Conservation (phyloP, 768 basidiomycete genomes). For the Boletus barrowsii region DNA sequence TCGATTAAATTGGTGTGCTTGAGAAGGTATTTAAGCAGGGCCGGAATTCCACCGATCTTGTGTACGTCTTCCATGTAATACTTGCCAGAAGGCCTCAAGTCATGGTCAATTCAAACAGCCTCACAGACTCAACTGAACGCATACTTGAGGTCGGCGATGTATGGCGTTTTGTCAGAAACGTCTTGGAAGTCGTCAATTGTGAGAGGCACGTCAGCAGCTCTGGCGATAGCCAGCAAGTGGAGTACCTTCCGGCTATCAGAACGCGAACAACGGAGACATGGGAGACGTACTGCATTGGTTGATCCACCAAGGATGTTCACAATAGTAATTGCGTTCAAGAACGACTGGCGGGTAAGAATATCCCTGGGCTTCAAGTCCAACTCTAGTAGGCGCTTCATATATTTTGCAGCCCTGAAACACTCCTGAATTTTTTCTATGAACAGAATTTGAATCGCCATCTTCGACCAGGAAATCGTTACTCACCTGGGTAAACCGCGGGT, state of each 20-base stretch:
- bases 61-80: constrained; percentile 93
- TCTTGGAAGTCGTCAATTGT: constrained; percentile 85
- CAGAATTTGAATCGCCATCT: not conserved
- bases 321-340: constrained; percentile 81
- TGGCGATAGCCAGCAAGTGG: constrained; percentile 81
- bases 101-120: constrained; percentile 2
- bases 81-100: constrained; percentile 68
- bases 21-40: constrained; percentile 78
- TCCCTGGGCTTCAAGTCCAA: constrained; percentile 81
- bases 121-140: constrained; percentile 19
- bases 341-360: constrained; percentile 65
- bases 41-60: constrained; percentile 80
- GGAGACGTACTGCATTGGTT: constrained; percentile 69
- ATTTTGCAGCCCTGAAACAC: constrained; percentile 74
- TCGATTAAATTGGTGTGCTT: constrained; percentile 78
- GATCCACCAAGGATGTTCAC: constrained; percentile 82
- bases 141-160: constrained; percentile 78
- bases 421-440: constrained; percentile 74
- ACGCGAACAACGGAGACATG: not conserved
- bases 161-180: constrained; percentile 77
- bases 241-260: constrained; percentile 52
- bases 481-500: constrained; percentile 71
- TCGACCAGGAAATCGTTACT: not conserved
- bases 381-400: constrained; percentile 70
- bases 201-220: constrained; percentile 71